Evolutionary conservation across 192 early-diverging fungal species (phyloP).

Genomic region (Phycomyces blakesleeanus): DNA sequence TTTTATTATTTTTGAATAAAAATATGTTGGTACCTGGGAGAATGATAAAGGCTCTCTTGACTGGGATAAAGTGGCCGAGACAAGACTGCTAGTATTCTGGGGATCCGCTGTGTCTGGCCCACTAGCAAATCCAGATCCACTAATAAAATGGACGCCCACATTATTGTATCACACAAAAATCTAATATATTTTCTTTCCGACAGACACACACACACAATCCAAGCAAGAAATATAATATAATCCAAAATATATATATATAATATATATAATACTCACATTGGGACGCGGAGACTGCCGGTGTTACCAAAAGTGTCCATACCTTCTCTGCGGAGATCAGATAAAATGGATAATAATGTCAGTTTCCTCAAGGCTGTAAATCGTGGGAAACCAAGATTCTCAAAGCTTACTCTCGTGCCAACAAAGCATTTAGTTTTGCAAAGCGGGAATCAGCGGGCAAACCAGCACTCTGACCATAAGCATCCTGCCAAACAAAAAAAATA

Average conservation of each 20-base stretch:
- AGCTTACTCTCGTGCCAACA: not conserved
- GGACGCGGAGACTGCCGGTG: constrained; percentile 46
- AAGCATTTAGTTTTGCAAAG: not conserved
- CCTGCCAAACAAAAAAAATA: not conserved
- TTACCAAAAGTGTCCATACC: constrained; percentile 56
- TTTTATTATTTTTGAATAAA: too few relatives aligned
- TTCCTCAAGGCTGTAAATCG: constrained; percentile 1
- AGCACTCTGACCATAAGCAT: not conserved
- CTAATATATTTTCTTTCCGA: not conserved
- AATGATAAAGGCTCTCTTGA: not conserved
- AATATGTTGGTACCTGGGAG: too few relatives aligned
- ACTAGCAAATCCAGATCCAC: constrained; percentile 11
- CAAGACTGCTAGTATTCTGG: not conserved
- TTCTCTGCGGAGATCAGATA: constrained; percentile 26
- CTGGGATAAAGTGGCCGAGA: not conserved
- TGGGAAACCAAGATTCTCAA: not conserved
- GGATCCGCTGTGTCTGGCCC: not conserved
- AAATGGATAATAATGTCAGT: not conserved
- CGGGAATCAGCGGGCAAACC: not conserved
- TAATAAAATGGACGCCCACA: not conserved
- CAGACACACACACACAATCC: too few relatives aligned
- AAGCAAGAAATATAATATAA: too few relatives aligned
- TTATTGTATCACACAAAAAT: constrained; percentile 8
- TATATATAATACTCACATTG: constrained; percentile 44
- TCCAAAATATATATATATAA: too few relatives aligned